Conservation (phyloP, 2,329 filamentous ascomycete species). For the Diaporthe helianthi region DNA sequence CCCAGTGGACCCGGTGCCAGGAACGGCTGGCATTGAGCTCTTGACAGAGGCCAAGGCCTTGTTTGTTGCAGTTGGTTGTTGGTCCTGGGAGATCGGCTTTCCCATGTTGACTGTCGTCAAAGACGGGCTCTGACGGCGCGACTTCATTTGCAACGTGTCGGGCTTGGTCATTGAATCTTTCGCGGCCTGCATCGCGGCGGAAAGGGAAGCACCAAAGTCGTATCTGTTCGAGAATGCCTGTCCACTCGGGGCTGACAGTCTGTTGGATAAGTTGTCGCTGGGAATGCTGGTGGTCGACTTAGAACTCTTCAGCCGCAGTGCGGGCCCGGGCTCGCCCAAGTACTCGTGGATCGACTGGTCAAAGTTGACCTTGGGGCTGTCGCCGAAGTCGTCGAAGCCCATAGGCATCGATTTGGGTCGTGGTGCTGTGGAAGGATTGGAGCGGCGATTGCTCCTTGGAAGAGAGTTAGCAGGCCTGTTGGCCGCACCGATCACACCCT, state of each 20-base stretch:
- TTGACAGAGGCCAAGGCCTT: slow-evolving; percentile 34
- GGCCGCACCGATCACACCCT: slow-evolving; percentile 56
- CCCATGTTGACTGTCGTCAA: slow-evolving; percentile 26
- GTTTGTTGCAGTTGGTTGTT: slow-evolving; percentile 32
- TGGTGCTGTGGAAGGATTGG: slow-evolving; percentile 49
- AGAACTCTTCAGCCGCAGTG: slow-evolving; percentile 74
- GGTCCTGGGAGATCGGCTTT: slow-evolving; percentile 21
- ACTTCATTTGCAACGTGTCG: slow-evolving; percentile 65
- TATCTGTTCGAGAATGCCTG: slow-evolving; percentile 92
- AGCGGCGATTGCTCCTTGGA: slow-evolving; percentile 71
- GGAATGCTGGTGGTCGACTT: slow-evolving; percentile 70
- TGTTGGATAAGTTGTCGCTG: slow-evolving; percentile 64
- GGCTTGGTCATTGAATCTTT: slow-evolving; percentile 68
- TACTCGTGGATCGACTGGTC: slow-evolving; percentile 67
- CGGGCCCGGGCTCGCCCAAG: slow-evolving; percentile 65
- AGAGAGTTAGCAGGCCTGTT: slow-evolving; percentile 61
- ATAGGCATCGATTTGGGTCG: slow-evolving; percentile 63
- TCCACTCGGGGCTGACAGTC: slow-evolving; percentile 63
- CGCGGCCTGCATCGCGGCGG: slow-evolving; percentile 78
- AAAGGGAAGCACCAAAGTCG: slow-evolving; percentile 92
- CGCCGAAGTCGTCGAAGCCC: slow-evolving; percentile 75
- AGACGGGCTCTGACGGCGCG: slow-evolving; percentile 49
- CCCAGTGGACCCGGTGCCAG: slow-evolving; percentile 58
- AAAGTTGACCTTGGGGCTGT: slow-evolving; percentile 64
- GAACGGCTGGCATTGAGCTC: slow-evolving; percentile 42